Conservation (phyloP, 371 early-diverging fungal genomes). For the Mucor saturninus region DNA sequence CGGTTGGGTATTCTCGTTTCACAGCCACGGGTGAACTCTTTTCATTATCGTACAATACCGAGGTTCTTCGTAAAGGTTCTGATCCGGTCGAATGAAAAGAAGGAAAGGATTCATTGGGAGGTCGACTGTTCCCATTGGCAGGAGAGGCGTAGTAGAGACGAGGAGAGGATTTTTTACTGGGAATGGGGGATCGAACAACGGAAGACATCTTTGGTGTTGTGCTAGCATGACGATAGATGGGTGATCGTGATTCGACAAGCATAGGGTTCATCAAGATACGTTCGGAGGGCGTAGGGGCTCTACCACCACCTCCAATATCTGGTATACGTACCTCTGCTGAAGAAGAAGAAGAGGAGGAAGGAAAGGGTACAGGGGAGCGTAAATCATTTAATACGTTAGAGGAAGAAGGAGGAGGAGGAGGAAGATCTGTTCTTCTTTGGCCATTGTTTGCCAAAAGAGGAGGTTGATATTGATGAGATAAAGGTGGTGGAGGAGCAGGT, state of each 20-base stretch:
- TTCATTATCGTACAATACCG: constrained; percentile 29
- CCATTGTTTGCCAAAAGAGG: too few species aligned
- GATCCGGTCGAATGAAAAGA: not conserved
- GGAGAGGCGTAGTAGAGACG: constrained; percentile 5
- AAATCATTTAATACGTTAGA: constrained; percentile 6
- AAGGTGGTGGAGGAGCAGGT: constrained; percentile 9
- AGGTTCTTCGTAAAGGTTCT: constrained; percentile 32
- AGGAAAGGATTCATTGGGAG: not conserved
- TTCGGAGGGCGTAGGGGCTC: constrained; percentile 40
- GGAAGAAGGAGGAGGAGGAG: constrained; percentile 28
- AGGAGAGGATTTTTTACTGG: constrained; percentile 23
- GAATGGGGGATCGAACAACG: constrained; percentile 29
- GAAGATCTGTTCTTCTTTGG: not conserved
- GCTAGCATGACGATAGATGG: constrained; percentile 14
- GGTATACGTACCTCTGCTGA: constrained; percentile 38
- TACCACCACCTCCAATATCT: constrained; percentile 39
- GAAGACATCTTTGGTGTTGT: constrained; percentile 5
- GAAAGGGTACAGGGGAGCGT: constrained; percentile 30
- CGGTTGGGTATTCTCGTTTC: constrained; percentile 2
- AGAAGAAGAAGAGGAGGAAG: constrained; percentile 5
- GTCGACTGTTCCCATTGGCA: constrained; percentile 1
- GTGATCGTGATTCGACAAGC: constrained; percentile 25
- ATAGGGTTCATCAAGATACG: constrained; percentile 41
- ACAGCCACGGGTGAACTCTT: constrained; percentile 7
- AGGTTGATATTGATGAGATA: constrained; percentile 9